Conservation (phyloP, 2,329 filamentous ascomycete genomes). For the Colletotrichum gloeosporioides region DNA sequence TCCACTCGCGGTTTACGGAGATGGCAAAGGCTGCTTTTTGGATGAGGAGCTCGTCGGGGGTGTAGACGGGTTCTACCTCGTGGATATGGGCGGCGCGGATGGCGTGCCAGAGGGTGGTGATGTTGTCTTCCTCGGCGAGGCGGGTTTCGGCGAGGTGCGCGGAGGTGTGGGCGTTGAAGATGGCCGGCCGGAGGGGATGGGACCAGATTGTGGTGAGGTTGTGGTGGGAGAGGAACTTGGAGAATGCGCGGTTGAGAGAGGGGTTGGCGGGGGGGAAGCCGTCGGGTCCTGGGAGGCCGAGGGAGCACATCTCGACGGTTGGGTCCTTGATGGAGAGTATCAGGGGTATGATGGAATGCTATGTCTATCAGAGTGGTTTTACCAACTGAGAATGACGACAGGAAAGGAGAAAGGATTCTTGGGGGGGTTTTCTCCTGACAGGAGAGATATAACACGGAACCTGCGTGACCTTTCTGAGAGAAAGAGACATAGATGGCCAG, state of each 20-base stretch:
- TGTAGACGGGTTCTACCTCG: neutral
- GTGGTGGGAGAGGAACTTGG: neutral
- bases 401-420: neutral
- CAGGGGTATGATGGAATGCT: neutral
- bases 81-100: neutral
- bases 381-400: rapidly evolving
- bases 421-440: rapidly evolving
- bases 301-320: neutral
- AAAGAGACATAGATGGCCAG: neutral
- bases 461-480: neutral
- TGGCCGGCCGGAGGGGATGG: neutral
- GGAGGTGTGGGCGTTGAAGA: neutral
- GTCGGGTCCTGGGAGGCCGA: neutral
- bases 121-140: neutral
- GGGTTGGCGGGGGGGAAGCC: neutral
- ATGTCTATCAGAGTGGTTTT: neutral
- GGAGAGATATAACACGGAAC: neutral
- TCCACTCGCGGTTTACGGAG: neutral
- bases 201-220: neutral
- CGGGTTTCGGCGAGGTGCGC: neutral
- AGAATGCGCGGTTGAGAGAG: neutral
- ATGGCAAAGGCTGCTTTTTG: neutral
- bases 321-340: neutral
- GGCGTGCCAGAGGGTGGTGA: neutral
- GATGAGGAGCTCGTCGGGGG: neutral